Percentiles rank a stretch among this genome's conserved stretches.
Conservation (phyloP, 75 land plant species). For the Sequoia sempervirens region DNA sequence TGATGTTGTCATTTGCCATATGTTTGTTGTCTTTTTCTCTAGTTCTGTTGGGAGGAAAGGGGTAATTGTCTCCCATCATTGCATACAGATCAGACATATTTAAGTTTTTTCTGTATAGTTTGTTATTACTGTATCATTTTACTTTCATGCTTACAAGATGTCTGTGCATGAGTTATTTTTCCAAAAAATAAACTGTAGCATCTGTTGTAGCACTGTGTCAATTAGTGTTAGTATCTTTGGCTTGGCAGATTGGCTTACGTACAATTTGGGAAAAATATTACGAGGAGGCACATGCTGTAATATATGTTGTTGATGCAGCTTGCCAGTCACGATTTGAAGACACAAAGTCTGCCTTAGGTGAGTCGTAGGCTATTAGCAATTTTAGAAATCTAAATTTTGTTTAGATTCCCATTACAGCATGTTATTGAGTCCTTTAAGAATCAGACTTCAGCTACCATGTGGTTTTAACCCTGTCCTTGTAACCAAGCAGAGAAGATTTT, state of each 20-base stretch:
- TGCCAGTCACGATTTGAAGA: constrained; percentile 85
- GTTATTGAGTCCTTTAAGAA: background rate
- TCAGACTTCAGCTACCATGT: background rate
- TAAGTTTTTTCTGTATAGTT: background rate
- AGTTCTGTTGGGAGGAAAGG: background rate
- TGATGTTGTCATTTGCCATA: background rate
- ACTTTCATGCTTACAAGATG: background rate
- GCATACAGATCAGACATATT: background rate
- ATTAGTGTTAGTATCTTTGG: constrained; percentile 2
- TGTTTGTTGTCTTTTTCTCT: background rate
- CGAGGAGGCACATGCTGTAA: constrained; percentile 94
- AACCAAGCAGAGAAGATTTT: constrained; percentile 66
- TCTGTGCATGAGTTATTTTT: background rate
- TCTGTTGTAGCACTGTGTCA: background rate
- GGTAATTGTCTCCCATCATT: background rate
- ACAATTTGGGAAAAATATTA: constrained; percentile 98
- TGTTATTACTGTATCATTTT: background rate
- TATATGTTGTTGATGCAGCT: constrained; percentile 92
- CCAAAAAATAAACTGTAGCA: background rate
- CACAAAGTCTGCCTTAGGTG: constrained; percentile 86
- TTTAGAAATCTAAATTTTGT: background rate
- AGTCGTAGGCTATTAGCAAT: background rate
- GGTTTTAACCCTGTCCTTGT: constrained; percentile 3
- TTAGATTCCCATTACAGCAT: background rate
- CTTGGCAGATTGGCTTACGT: constrained; percentile 78